phyloP scores from a whole-genome alignment of 2,329 filamentous ascomycete genomes.

The Emergomyces africanus region DNA sequence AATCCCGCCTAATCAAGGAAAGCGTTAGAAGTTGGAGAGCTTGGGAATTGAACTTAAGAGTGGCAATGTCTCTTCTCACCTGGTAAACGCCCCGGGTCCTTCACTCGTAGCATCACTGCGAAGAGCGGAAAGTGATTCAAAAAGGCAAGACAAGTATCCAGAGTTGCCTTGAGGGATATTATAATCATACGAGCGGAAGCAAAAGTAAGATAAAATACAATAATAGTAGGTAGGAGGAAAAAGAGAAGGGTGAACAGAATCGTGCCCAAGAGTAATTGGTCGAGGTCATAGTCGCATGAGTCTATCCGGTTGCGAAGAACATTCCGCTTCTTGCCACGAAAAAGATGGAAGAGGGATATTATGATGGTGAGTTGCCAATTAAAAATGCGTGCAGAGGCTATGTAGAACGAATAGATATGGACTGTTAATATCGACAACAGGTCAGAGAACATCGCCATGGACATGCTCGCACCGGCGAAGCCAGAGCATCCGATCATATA shows the following conservation, averaged over 20 bases:
- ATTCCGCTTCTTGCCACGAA: conserved; percentile 96
- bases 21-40: conserved; percentile 8
- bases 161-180: conserved; percentile 77
- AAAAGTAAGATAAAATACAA: conserved; percentile 96
- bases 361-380: conserved; percentile 98
- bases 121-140: conserved; percentile 97
- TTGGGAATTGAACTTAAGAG: conserved; percentile 6
- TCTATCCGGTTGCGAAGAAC: conserved; percentile 95
- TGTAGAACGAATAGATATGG: conserved; percentile 97
- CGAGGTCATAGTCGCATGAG: conserved; percentile 95
- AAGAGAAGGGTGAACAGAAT: conserved; percentile 93
- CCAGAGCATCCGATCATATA: conserved; percentile 89
- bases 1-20: conserved; percentile 51
- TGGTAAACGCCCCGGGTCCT: conserved; percentile 80
- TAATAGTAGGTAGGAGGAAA: conserved; percentile 85
- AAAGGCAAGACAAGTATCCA: conserved; percentile 86
- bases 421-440: conserved; percentile 81
- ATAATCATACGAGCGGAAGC: conserved; percentile 89
- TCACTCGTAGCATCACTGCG: conserved; percentile 87
- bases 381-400: conserved; percentile 91
- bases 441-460: conserved; percentile 90
- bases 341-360: conserved; percentile 94
- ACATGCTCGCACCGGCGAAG: conserved; percentile 93
- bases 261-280: conserved; percentile 89
- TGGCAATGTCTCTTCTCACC: conserved; percentile 42